Conservation (phyloP, 1,284 basidiomycete genomes). For the Gastroboletus turbinatus region DNA sequence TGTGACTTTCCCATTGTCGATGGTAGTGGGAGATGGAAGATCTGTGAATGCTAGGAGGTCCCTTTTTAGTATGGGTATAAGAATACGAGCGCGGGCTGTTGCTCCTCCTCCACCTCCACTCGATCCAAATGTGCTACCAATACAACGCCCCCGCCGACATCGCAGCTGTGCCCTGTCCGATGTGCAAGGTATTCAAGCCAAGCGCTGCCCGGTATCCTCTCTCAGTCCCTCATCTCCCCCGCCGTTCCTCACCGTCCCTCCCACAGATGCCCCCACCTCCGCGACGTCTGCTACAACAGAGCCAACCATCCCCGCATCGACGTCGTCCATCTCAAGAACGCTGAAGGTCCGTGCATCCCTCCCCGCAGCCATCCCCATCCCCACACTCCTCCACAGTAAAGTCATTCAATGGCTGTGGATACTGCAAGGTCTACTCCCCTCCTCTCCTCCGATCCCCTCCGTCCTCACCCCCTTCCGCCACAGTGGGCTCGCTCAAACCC, state of each 20-base stretch:
- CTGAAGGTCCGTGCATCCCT: conserved; percentile 62
- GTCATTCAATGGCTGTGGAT: conserved; percentile 81
- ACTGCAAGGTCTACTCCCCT: conserved; percentile 65
- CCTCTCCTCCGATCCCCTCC: conserved; percentile 27
- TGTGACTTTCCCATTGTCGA: conserved; percentile 91
- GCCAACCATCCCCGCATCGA: conserved; percentile 69
- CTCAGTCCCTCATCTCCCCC: conserved; percentile 6
- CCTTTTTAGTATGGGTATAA: conserved; percentile 39
- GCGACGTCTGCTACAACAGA: conserved; percentile 72
- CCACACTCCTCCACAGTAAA: conserved; percentile 49
- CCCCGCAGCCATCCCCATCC: conserved; percentile 11
- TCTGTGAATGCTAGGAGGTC: conserved; percentile 7
- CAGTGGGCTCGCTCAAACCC: conserved; percentile 69
- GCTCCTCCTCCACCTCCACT: conserved; percentile 29
- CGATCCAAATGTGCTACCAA: conserved; percentile 63
- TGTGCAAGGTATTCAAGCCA: conserved; percentile 78
- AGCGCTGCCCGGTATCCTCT: conserved; percentile 50
- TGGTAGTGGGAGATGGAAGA: conserved; percentile 13
- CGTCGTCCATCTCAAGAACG: conserved; percentile 75
- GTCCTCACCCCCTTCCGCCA: conserved; percentile 27
- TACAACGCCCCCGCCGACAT: conserved; percentile 63
- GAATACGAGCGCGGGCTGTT: conserved; percentile 31
- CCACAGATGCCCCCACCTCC: conserved; percentile 68
- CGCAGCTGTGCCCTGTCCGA: conserved; percentile 64
- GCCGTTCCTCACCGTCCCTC: conserved; percentile 8